Evolutionary conservation across 164 flowering plant genomes (phyloP).

Genomic region (Taxillus chinensis): DNA sequence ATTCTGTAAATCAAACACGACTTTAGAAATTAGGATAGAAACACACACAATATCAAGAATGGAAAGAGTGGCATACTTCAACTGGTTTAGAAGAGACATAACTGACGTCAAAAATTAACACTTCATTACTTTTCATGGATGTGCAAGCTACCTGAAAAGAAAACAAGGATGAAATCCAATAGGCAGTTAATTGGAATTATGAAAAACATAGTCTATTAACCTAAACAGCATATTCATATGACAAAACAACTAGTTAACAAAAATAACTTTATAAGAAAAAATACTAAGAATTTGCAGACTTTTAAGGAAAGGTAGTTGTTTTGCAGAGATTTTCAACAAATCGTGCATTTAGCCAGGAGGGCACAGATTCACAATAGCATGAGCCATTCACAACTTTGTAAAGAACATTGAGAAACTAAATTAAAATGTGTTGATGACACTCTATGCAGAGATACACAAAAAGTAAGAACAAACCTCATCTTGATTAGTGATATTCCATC

Average conservation of each 20-base stretch:
- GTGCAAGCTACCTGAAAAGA: constrained; percentile 65
- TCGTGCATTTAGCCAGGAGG: no score
- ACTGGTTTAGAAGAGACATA: constrained; percentile 61
- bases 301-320: no score
- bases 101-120: constrained; percentile 63
- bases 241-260: background rate
- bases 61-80: constrained; percentile 42
- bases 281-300: no score
- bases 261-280: no score
- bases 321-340: no score
- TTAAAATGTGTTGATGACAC: no score
- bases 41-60: background rate
- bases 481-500: constrained; percentile 78
- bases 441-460: background rate
- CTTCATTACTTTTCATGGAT: constrained; percentile 43
- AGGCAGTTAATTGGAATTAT: background rate
- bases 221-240: background rate
- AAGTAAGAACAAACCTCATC: constrained; percentile 51
- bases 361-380: no score
- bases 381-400: no score
- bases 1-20: no score
- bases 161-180: constrained; percentile 2
- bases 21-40: background rate
- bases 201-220: background rate
- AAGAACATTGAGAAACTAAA: no score